phyloP scores from a whole-genome alignment of 2,329 filamentous ascomycete genomes.

The Nakataea oryzae region DNA sequence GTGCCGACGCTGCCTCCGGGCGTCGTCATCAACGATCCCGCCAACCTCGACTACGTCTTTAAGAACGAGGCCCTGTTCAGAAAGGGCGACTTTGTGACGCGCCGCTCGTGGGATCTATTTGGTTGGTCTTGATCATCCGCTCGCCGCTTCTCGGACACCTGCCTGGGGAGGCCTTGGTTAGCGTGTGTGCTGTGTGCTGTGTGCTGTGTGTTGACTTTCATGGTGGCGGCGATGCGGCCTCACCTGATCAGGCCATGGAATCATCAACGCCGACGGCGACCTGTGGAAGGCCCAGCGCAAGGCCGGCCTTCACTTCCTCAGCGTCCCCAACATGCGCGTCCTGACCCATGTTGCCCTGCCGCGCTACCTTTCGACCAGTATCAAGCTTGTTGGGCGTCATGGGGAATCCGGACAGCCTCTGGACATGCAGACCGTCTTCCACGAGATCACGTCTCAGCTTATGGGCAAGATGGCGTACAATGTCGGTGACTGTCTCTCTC shows the following conservation, averaged over 20 bases:
- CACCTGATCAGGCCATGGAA: constrained; percentile 38
- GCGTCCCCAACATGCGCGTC: constrained; percentile 42
- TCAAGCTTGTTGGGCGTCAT: constrained; percentile 24
- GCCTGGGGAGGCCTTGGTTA: not conserved
- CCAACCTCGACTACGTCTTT: constrained; percentile 52
- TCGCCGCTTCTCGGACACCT: not conserved
- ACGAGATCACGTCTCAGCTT: constrained; percentile 53
- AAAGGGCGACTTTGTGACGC: constrained; percentile 53
- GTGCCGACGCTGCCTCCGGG: constrained; percentile 53
- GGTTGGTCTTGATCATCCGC: constrained; percentile 21
- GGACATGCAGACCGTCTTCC: constrained; percentile 49
- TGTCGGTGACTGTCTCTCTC: constrained; percentile 17
- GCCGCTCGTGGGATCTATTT: constrained; percentile 51
- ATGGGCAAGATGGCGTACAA: constrained; percentile 62
- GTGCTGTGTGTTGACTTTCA: not conserved
- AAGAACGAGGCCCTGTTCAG: constrained; percentile 49
- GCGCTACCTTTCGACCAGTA: constrained; percentile 33
- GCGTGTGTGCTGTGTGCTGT: not conserved
- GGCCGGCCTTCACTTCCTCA: constrained; percentile 50
- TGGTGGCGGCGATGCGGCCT: not conserved
- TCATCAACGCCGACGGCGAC: constrained; percentile 57
- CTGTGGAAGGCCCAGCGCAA: constrained; percentile 53
- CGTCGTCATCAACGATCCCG: constrained; percentile 51
- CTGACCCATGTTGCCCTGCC: constrained; percentile 49
- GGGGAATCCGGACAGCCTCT: constrained; percentile 20